These are phyloP conservation scores for Kwoniella sp. DNA, from an alignment of 768 basidiomycete species.

Conservation along the genomic window DNA sequence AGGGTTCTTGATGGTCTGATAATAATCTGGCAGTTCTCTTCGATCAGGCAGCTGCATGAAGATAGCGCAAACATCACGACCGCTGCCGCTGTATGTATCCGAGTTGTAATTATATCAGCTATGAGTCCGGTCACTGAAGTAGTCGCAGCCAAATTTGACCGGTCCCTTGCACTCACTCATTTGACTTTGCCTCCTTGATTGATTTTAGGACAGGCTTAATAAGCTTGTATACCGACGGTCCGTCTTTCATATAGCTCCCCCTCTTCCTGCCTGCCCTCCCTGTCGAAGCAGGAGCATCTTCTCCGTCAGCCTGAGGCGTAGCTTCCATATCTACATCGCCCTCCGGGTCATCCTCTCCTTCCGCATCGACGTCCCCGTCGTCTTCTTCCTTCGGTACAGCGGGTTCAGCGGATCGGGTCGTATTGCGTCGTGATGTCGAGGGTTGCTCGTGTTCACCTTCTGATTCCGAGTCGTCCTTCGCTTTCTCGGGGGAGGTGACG, in stretches of 20 bases:
- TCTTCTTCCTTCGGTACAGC: not conserved
- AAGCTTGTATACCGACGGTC: slow-evolving; percentile 47
- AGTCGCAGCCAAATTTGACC: no score
- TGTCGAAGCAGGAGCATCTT: slow-evolving; percentile 1
- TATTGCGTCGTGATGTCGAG: not conserved
- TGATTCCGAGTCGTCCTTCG: slow-evolving; percentile 23
- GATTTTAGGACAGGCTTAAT: slow-evolving; percentile 44
- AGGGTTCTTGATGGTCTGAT: slow-evolving; percentile 73
- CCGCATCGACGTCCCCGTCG: slow-evolving; percentile 19
- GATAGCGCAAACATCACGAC: slow-evolving; percentile 59
- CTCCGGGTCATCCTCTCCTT: slow-evolving; percentile 24
- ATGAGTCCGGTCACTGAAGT: not conserved
- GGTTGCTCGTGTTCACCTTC: slow-evolving; percentile 37
- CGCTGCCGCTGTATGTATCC: slow-evolving; percentile 28
- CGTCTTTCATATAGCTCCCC: slow-evolving; percentile 46
- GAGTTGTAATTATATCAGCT: no score
- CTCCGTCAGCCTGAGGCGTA: slow-evolving; percentile 7
- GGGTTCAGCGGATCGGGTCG: not conserved
- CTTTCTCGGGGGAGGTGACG: slow-evolving; percentile 16
- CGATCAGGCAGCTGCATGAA: slow-evolving; percentile 84
- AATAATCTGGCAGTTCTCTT: slow-evolving; percentile 75
- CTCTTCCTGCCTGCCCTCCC: slow-evolving; percentile 24
- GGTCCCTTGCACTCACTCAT: slow-evolving; percentile 40
- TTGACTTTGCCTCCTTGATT: slow-evolving; percentile 40
- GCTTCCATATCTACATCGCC: slow-evolving; percentile 27